These are phyloP conservation scores for Quercus mongolica DNA, from an alignment of 306 rosid species.

Conservation along the genomic window DNA sequence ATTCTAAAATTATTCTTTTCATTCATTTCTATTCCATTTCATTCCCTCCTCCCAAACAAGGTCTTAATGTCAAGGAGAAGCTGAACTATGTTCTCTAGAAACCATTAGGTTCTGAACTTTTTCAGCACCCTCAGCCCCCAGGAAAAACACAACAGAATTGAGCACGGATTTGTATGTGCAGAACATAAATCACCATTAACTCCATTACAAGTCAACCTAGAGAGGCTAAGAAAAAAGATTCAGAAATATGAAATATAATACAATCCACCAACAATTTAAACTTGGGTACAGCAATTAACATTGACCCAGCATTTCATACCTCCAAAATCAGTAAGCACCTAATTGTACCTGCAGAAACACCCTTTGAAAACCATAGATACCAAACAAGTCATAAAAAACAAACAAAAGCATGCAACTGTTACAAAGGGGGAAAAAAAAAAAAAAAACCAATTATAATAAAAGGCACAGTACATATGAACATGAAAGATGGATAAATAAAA, in stretches of 20 bases:
- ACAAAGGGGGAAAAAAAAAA: background rate
- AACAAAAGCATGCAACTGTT: background rate
- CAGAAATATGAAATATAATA: background rate
- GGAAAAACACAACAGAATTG: background rate
- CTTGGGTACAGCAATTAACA: background rate
- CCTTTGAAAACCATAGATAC: constrained; percentile 15
- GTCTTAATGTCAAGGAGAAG: background rate
- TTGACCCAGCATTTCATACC: constrained; percentile 16
- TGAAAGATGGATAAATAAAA: background rate
- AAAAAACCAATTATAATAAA: background rate
- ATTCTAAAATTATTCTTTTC: too few relatives aligned
- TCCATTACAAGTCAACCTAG: background rate
- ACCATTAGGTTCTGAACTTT: background rate
- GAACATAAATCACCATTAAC: background rate
- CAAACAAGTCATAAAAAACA: constrained; percentile 16
- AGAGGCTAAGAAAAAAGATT: background rate
- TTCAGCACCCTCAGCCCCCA: background rate
- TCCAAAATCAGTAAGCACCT: constrained; percentile 19
- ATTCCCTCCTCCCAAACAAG: too few relatives aligned
- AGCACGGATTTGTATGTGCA: background rate
- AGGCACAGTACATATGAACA: background rate
- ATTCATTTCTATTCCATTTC: too few relatives aligned
- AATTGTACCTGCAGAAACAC: constrained; percentile 11
- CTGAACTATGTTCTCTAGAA: background rate
- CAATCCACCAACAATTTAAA: background rate